Base-by-base conservation (phyloP, 495 filamentous ascomycete genomes). In the Rostrohypoxylon terebratum region DNA sequence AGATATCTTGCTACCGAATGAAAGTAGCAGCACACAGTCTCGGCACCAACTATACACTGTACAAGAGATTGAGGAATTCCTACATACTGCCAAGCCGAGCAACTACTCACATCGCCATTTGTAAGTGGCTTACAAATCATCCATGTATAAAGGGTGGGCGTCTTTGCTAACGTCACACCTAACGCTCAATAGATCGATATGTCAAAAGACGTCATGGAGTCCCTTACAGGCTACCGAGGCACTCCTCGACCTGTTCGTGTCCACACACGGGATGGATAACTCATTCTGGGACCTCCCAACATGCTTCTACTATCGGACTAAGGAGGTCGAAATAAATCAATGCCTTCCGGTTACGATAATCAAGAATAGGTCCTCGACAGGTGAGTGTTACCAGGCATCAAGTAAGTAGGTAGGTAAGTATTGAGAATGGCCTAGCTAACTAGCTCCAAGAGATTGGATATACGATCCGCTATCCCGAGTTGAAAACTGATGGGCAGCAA, bases 191-290 rank as follows among this genome's bases (percentile, higher is more conserved):
- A 84, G 81, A 70, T 84, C 83, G 14, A 78, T 86, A 65, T 80
- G 76, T 53, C 83, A 85, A 67, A 57, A 45, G 14, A 83, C 79
- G 21, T 84, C 83, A 0, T 83, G 81, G 79, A 70, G 77, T n/a
- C 76, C 81, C 4, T 67, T 86, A 14, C 76, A 83, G 31, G 69
- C 82, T 21, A 83, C 77, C 0, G 69, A 54, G 33, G 61, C 68
- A 0, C 76, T 84, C 73, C 68, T 85, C 7, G 71, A 81, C 9
- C 40, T 65, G 6, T 73, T 85, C 51, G 73, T 77, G 0, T 31
- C 77, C 10, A 64, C 57, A 8, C 73, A 81, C 25, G 51, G 54
- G 16, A 66, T 80, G 1, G 75, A 73, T 47, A 71, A 75, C 11
- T 76, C 77, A 14, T 73, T 84, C 38, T 78, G 78, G 57, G 80